A percentile compares a stretch with the other conserved stretches of the same genome.
Evolutionary conservation across 2,329 filamentous ascomycete species (phyloP).

Genomic region (Rhexocercosporidium sp.): DNA sequence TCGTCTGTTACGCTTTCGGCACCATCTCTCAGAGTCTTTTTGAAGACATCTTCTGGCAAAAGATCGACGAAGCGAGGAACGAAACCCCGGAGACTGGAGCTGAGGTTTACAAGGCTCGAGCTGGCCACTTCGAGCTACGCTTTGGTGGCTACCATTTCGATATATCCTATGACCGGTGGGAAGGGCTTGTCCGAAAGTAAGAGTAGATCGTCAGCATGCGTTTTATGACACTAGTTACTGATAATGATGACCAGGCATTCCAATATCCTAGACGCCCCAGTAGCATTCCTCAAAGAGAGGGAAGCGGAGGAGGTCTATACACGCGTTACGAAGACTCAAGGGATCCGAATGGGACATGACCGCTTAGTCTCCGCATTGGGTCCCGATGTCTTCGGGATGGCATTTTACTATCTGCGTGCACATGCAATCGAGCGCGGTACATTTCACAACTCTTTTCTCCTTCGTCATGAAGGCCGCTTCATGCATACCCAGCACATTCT

Average conservation of each 20-base stretch:
- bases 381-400: neutral
- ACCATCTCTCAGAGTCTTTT: neutral
- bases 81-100: neutral
- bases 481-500: neutral
- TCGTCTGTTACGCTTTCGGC: conserved; percentile 2
- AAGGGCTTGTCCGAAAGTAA: conserved; percentile 8
- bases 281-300: neutral
- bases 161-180: neutral
- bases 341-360: neutral
- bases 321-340: neutral
- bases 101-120: neutral
- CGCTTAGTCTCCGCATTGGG: neutral
- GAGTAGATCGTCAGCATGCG: neutral
- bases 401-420: neutral
- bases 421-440: conserved; percentile 2
- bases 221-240: neutral
- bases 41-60: conserved; percentile 13
- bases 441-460: neutral
- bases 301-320: neutral
- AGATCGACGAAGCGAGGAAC: neutral
- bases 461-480: neutral
- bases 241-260: neutral
- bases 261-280: neutral
- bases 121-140: neutral
- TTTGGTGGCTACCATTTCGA: neutral